Base-by-base conservation (phyloP, 2,329 filamentous ascomycete genomes). In the Talaromyces amestolkiae region DNA sequence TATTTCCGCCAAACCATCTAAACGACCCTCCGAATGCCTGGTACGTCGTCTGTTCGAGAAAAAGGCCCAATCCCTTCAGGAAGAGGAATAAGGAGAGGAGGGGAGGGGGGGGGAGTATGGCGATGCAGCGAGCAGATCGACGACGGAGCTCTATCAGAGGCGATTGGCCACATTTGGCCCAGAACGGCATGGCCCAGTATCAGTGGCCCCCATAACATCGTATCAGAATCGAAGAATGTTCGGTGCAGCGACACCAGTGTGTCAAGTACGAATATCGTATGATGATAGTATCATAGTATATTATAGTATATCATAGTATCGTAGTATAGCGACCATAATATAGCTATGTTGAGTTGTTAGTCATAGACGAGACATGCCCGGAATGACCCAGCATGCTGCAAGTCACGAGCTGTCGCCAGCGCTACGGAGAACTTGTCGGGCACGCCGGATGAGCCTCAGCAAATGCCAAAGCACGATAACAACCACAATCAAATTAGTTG, bases 51-150 rank as follows among this genome's bases (percentile, higher is more conserved):
- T 6, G 33, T 56, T 15, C 19, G 33, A 56, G 53, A 56, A 56
- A 54, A 56, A 22, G 33, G 9, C 31, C 9, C 51, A 54, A 35
- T 35, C n/a, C 31, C 51, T n/a, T 33, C 17, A 31, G 27, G 5
- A 31, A 7, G 22, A 51, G 47, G 47, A 49, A 27, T 19, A 54
- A 37, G n/a, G 22, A 3, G 22, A 22, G 22, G 3, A 3, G 22
- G 53, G 51, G 53, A n/a, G n/a, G 17, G 3, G 22, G 22, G 53
- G 51, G 53, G 33, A 15, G 17, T 19, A 35, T 22, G 27, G 53
- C 39, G 59, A 61, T 61, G 61, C 56, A 63, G 54, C 61, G 49
- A 63, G 8, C 39, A 56, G 61, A 54, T 62, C 35, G 35, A 53
- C 15, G 15, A 24, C 17, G 51, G 51, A 39, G 53, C 53, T 56